A percentile compares a stretch with the other conserved stretches of the same genome.
Conservation (phyloP, 768 basidiomycete genomes). For the Suillus luteus region DNA sequence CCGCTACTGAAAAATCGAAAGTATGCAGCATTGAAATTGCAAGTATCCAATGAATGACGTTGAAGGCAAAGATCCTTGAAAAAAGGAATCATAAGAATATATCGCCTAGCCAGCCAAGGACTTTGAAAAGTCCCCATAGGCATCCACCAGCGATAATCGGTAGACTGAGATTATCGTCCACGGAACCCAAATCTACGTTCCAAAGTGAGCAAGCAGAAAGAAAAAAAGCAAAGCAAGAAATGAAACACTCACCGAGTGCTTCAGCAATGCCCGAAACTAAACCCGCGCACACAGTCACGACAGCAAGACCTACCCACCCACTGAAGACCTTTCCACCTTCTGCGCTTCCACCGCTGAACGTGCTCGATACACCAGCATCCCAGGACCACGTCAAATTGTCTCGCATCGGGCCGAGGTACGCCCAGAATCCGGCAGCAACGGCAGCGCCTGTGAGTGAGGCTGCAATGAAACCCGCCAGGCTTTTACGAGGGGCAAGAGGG, state of each 20-base stretch:
- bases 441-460: slow-evolving; percentile 71
- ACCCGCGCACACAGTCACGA: slow-evolving; percentile 66
- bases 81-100: slow-evolving; percentile 18
- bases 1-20: neutral
- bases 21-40: neutral
- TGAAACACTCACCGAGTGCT: slow-evolving; percentile 68
- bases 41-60: neutral
- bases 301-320: slow-evolving; percentile 48
- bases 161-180: slow-evolving; percentile 90
- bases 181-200: slow-evolving; percentile 68
- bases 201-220: slow-evolving; percentile 7
- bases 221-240: neutral
- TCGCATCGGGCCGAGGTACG: slow-evolving; percentile 53
- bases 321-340: slow-evolving; percentile 20
- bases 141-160: slow-evolving; percentile 84
- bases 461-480: slow-evolving; percentile 80
- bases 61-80: neutral
- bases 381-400: slow-evolving; percentile 55
- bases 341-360: slow-evolving; percentile 17
- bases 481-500: slow-evolving; percentile 81
- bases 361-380: slow-evolving; percentile 48
- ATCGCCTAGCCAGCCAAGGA: slow-evolving; percentile 37
- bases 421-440: slow-evolving; percentile 75
- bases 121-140: slow-evolving; percentile 56
- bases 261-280: slow-evolving; percentile 85